These are phyloP conservation scores for Trichoderma hamatum DNA, from an alignment of 2,329 filamentous ascomycete species.

Conservation along the genomic window DNA sequence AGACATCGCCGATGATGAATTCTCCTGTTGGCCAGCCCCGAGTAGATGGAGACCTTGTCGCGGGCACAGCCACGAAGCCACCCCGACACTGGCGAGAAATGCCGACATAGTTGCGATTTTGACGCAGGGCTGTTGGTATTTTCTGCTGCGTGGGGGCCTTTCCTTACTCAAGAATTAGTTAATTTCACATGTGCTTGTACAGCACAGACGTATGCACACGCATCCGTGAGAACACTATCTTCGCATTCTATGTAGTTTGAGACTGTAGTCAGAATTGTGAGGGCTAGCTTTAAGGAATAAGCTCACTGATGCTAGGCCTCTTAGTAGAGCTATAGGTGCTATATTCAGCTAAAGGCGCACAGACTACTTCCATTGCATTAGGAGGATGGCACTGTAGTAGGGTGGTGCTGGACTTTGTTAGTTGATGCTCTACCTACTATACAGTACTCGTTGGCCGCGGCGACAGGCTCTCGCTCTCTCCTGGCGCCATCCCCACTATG, in stretches of 20 bases:
- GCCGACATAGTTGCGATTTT: background rate
- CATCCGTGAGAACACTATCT: background rate
- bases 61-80: conserved; percentile 7
- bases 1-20: background rate
- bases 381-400: background rate
- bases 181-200: background rate
- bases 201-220: background rate
- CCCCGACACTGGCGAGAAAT: conserved; percentile 7
- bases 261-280: background rate
- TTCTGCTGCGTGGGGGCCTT: background rate
- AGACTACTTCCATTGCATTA: background rate
- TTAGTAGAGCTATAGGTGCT: too few species aligned
- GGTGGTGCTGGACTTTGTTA: background rate
- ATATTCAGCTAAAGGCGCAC: too few species aligned
- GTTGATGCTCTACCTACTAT: too few species aligned
- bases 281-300: background rate
- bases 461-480: conserved; percentile 4
- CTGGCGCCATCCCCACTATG: conserved; percentile 9
- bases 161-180: background rate
- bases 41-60: background rate
- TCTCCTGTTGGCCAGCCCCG: background rate
- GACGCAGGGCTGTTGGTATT: background rate
- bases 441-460: background rate
- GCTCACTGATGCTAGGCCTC: too few species aligned
- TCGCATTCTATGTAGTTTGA: too few species aligned